Evolutionary conservation across 2,329 filamentous ascomycete species (phyloP).

Genomic region (Polytolypa hystricis): DNA sequence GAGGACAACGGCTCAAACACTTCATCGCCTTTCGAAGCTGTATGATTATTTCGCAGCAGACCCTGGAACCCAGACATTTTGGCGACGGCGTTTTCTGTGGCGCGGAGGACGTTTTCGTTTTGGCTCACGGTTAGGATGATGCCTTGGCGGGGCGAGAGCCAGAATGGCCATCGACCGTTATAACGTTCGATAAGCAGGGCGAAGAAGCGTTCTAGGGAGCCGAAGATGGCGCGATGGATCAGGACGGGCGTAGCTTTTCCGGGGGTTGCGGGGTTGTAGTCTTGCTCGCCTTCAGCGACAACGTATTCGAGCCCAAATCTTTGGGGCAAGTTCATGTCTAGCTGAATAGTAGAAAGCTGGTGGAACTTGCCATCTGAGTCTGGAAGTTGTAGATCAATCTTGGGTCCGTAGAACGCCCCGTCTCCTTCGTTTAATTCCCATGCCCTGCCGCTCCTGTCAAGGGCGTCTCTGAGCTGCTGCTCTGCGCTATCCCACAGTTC

Average conservation of each 20-base stretch:
- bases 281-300: constrained; percentile 34
- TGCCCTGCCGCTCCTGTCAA: constrained; percentile 51
- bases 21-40: constrained; percentile 12
- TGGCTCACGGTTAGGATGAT: constrained; percentile 62
- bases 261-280: constrained; percentile 31
- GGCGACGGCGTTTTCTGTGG: constrained; percentile 40
- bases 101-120: constrained; percentile 34
- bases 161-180: constrained; percentile 72
- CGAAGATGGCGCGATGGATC: constrained; percentile 74
- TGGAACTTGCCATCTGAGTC: constrained; percentile 78
- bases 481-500: constrained; percentile 62
- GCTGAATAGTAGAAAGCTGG: constrained; percentile 78
- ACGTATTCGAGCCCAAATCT: constrained; percentile 68
- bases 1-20: constrained; percentile 33
- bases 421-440: constrained; percentile 73
- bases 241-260: constrained; percentile 62
- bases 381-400: constrained; percentile 75
- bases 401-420: constrained; percentile 83
- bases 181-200: constrained; percentile 77
- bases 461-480: constrained; percentile 50
- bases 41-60: constrained; percentile 4
- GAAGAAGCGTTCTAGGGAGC: constrained; percentile 74
- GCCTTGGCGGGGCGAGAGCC: constrained; percentile 71
- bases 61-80: constrained; percentile 32
- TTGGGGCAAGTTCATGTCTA: constrained; percentile 81